phyloP scores from a whole-genome alignment of 192 early-diverging fungal species.

The Coemansia reversa region DNA sequence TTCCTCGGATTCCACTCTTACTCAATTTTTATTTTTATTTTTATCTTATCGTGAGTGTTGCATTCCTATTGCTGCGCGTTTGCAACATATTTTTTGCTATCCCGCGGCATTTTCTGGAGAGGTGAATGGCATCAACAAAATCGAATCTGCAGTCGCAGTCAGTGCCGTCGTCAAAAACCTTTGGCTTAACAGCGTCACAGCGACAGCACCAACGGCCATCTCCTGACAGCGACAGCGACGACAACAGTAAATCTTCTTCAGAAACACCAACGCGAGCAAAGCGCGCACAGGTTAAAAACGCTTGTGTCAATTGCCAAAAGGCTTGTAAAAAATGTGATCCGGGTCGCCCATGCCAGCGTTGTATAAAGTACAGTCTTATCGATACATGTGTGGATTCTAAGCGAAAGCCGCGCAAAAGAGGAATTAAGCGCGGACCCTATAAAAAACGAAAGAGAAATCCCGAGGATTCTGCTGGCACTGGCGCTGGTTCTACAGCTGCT shows the following conservation, averaged over 20 bases:
- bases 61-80: too few species aligned
- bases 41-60: too few species aligned
- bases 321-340: constrained; percentile 93
- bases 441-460: constrained; percentile 55
- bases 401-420: constrained; percentile 82
- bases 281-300: constrained; percentile 87
- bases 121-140: too few species aligned
- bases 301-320: constrained; percentile 85
- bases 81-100: too few species aligned
- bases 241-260: constrained; percentile 12
- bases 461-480: not conserved
- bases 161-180: too few species aligned
- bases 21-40: too few species aligned
- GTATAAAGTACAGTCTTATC: constrained; percentile 73
- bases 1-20: too few species aligned
- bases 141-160: too few species aligned
- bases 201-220: too few species aligned
- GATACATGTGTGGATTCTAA: constrained; percentile 75
- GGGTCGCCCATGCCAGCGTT: constrained; percentile 82
- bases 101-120: too few species aligned
- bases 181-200: too few species aligned
- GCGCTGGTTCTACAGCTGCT: too few species aligned
- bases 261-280: constrained; percentile 39
- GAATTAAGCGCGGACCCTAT: constrained; percentile 83
- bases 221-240: not conserved